Percentiles rank a stretch among this genome's conserved stretches.
phyloP scores from a whole-genome alignment of 495 filamentous ascomycete genomes.

The Letharia lupina region DNA sequence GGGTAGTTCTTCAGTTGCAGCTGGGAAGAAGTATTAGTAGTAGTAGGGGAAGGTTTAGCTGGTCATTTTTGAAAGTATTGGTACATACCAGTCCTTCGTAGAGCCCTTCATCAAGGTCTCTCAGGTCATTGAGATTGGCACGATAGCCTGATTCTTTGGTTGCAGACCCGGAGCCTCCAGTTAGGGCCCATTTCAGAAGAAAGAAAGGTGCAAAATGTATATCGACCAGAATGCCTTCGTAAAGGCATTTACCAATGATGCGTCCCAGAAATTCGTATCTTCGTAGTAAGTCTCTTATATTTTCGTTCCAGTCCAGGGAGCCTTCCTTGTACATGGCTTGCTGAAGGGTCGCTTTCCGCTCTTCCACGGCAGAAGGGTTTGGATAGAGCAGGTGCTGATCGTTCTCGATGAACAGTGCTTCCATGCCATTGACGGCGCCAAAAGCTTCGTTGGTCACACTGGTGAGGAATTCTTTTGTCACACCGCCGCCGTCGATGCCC shows the following conservation, averaged over 20 bases:
- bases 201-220: conserved; percentile 94
- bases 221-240: conserved; percentile 94
- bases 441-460: conserved; percentile 88
- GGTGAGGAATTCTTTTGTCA: conserved; percentile 95
- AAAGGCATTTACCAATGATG: conserved; percentile 92
- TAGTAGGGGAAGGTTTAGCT: conserved; percentile 17
- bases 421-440: conserved; percentile 40
- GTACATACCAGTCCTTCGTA: conserved; percentile 76
- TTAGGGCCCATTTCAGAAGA: conserved; percentile 85
- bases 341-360: conserved; percentile 51
- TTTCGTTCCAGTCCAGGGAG: conserved; percentile 46
- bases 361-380: conserved; percentile 73
- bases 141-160: conserved; percentile 64
- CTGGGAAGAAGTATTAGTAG: conserved; percentile 24
- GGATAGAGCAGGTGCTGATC: conserved; percentile 86
- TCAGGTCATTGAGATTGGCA: conserved; percentile 84
- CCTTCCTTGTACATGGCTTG: conserved; percentile 45
- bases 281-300: conserved; percentile 53
- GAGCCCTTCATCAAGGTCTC: conserved; percentile 85
- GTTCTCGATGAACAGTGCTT: conserved; percentile 70
- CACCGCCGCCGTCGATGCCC: conserved; percentile 93
- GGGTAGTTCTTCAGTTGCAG: conserved; percentile 81
- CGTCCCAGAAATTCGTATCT: conserved; percentile 90
- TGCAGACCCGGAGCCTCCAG: conserved; percentile 53
- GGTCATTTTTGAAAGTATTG: neutral